A percentile compares a stretch with the other conserved stretches of the same genome.
Evolutionary conservation across 2,329 filamentous ascomycete genomes (phyloP).

Genomic region (Diaporthe australafricana): DNA sequence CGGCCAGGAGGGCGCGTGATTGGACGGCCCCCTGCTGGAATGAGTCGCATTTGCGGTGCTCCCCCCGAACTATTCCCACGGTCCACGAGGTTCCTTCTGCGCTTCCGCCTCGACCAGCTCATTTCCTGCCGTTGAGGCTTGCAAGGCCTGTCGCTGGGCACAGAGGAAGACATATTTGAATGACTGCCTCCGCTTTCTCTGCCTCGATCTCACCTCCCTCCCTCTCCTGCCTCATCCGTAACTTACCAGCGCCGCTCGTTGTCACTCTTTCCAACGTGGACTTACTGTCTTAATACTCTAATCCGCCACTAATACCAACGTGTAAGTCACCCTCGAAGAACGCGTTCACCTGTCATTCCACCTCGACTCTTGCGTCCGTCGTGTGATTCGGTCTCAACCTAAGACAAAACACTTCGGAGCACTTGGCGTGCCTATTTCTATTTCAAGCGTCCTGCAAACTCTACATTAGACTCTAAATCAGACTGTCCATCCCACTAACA

Average conservation of each 20-base stretch:
- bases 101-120: slow-evolving; percentile 28
- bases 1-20: neutral
- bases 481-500: slow-evolving; percentile 1
- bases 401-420: slow-evolving; percentile 8
- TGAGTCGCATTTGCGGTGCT: slow-evolving; percentile 24
- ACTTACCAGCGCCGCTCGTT: slow-evolving; percentile 26
- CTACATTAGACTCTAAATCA: no score
- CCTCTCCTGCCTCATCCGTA: slow-evolving; percentile 3
- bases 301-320: slow-evolving; percentile 8
- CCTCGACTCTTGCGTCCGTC: neutral
- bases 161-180: slow-evolving; percentile 28
- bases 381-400: slow-evolving; percentile 19
- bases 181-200: slow-evolving; percentile 11
- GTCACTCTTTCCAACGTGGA: slow-evolving; percentile 31
- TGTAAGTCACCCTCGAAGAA: slow-evolving; percentile 23
- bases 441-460: slow-evolving; percentile 5
- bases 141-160: neutral
- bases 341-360: slow-evolving; percentile 17
- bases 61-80: slow-evolving; percentile 5
- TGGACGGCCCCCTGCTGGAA: slow-evolving; percentile 12
- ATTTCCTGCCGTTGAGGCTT: slow-evolving; percentile 16
- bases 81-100: slow-evolving; percentile 25
- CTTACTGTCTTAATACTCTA: slow-evolving; percentile 18
- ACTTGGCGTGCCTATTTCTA: slow-evolving; percentile 15
- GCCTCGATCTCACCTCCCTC: neutral